Evolutionary conservation across 306 rosid genomes (phyloP).

Genomic region (Dryas alaskensis): DNA sequence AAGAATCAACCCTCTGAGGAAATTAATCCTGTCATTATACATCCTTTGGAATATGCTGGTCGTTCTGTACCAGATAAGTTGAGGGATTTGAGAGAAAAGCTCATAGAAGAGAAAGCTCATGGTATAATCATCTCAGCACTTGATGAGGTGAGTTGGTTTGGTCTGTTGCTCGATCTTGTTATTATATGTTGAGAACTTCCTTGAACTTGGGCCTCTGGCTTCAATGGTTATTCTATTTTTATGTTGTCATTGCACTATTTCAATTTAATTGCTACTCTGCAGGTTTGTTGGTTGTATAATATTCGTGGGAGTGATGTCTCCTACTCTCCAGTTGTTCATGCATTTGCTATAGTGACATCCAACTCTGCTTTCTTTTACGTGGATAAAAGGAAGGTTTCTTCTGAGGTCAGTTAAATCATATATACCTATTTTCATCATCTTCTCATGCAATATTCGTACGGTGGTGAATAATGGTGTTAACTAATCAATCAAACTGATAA

Average conservation of each 20-base stretch:
- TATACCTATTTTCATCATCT: constrained; percentile 22
- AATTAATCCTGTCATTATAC: constrained; percentile 60
- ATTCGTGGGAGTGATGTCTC: constrained; percentile 94
- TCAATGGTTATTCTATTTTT: constrained; percentile 12
- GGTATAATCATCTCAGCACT: constrained; percentile 76
- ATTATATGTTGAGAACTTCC: neutral
- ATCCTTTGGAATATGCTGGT: constrained; percentile 71
- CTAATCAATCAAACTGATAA: neutral
- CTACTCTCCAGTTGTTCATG: constrained; percentile 88
- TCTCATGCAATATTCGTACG: neutral
- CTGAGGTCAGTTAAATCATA: constrained; percentile 63
- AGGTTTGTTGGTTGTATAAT: constrained; percentile 98
- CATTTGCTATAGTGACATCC: constrained; percentile 74
- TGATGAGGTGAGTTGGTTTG: constrained; percentile 69
- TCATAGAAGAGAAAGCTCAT: constrained; percentile 49
- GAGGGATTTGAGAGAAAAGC: constrained; percentile 65
- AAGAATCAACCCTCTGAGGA: constrained; percentile 55
- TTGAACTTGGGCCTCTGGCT: constrained; percentile 14
- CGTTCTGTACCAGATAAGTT: constrained; percentile 77
- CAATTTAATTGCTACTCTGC: constrained; percentile 28
- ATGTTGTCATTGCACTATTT: constrained; percentile 13
- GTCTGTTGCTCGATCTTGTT: constrained; percentile 3
- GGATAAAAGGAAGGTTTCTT: constrained; percentile 72
- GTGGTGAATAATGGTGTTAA: neutral
- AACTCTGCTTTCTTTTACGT: constrained; percentile 75